These are phyloP conservation scores for Physcomitrium patens DNA, from an alignment of 225 moss, liverwort and hornwort genomes.

Conservation along the genomic window DNA sequence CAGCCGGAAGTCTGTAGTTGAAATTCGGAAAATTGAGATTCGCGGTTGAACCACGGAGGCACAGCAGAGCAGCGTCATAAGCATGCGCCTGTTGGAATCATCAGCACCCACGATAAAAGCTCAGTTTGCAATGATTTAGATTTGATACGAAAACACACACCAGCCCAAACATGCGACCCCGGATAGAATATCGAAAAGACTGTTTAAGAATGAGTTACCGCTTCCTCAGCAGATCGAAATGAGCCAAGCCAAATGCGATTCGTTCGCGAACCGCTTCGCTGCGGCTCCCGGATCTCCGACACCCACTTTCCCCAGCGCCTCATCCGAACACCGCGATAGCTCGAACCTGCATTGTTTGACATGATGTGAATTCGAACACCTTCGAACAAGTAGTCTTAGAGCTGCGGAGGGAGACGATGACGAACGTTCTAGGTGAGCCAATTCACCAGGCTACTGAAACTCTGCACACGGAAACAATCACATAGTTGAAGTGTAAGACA, in stretches of 20 bases:
- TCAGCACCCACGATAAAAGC: too few species aligned
- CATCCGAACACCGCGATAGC: constrained; percentile 56
- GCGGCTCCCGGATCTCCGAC: constrained; percentile 53
- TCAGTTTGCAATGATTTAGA: too few species aligned
- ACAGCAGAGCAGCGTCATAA: constrained; percentile 55
- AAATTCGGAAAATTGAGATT: constrained; percentile 54
- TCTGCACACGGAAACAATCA: constrained; percentile 21
- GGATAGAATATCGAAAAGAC: neutral
- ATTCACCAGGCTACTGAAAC: neutral
- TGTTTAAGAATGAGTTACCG: constrained; percentile 9
- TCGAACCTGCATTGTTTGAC: constrained; percentile 35
- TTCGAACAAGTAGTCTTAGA: neutral
- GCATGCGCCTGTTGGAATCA: constrained; percentile 45
- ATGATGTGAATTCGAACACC: constrained; percentile 11
- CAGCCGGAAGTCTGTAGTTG: constrained; percentile 37
- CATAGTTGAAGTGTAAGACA: neutral
- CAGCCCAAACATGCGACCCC: neutral
- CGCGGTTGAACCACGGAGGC: constrained; percentile 37
- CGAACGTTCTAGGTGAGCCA: neutral
- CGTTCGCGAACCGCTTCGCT: constrained; percentile 38
- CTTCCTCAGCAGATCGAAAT: constrained; percentile 57
- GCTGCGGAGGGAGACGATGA: neutral
- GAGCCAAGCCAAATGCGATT: constrained; percentile 66
- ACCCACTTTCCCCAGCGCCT: constrained; percentile 66
- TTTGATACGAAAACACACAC: neutral